Conservation (phyloP, 345 rosid genomes). For the Eucalyptus sideroxylon region DNA sequence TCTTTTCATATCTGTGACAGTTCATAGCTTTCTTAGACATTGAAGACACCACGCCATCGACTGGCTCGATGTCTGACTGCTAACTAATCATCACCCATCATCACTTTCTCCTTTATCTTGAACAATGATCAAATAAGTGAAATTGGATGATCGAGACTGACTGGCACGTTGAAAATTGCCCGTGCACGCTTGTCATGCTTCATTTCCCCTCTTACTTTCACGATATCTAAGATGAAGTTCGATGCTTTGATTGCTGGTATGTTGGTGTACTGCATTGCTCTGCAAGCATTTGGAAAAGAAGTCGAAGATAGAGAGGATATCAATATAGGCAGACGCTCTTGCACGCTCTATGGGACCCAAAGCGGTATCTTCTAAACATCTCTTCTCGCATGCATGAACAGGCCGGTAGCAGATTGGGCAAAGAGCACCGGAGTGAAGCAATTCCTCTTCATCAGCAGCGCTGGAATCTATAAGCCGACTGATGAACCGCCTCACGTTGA, state of each 20-base stretch:
- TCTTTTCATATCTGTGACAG: not conserved
- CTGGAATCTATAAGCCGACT: constrained; percentile 80
- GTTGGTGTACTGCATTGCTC: not conserved
- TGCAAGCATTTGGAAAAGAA: not conserved
- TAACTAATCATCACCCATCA: not conserved
- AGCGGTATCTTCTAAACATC: too few relatives aligned
- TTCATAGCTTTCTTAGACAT: not conserved
- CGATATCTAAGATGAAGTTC: not conserved
- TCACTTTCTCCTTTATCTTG: not conserved
- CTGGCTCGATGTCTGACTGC: rapidly evolving
- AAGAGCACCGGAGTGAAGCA: constrained; percentile 76
- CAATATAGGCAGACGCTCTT: not conserved
- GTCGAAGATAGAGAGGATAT: not conserved
- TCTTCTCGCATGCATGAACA: not conserved
- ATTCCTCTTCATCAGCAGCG: constrained; percentile 85
- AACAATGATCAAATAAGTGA: not conserved
- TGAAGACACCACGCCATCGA: not conserved
- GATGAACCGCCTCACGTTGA: constrained; percentile 94
- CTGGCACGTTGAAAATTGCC: rapidly evolving
- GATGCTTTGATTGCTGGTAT: not conserved
- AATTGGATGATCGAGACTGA: not conserved
- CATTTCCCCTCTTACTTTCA: not conserved
- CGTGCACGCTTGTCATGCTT: rapidly evolving
- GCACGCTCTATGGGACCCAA: too few relatives aligned
- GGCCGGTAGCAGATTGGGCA: constrained; percentile 91